phyloP scores from a whole-genome alignment of 768 basidiomycete species.

The Pholiota conissans region DNA sequence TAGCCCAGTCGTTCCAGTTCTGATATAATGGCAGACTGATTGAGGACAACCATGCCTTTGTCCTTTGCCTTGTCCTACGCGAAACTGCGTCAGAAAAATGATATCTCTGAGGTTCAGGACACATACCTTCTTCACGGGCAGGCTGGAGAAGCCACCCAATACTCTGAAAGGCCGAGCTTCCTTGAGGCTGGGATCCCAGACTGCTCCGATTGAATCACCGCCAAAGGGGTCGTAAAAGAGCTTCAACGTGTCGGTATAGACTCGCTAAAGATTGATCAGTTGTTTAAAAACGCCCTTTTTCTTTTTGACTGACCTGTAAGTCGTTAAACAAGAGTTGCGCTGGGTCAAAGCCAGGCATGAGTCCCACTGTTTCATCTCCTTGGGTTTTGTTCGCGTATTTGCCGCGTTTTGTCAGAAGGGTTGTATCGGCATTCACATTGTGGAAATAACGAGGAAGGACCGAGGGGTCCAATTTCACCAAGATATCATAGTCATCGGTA shows the following conservation, averaged over 20 bases:
- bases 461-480: constrained; percentile 70
- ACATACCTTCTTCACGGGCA: constrained; percentile 49
- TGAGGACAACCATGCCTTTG: constrained; percentile 64
- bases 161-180: constrained; percentile 73
- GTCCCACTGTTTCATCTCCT: constrained; percentile 24
- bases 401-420: constrained; percentile 41
- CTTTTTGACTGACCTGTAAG: constrained; percentile 73
- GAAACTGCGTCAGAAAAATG: not conserved
- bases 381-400: constrained; percentile 46
- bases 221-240: constrained; percentile 87
- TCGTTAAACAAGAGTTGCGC: constrained; percentile 65
- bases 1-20: constrained; percentile 80
- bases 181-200: constrained; percentile 81
- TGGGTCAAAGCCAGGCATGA: constrained; percentile 81
- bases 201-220: constrained; percentile 73
- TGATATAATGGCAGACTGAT: constrained; percentile 61
- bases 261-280: too few species aligned
- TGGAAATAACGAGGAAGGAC: constrained; percentile 76
- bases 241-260: constrained; percentile 75
- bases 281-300: too few species aligned
- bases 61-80: constrained; percentile 47
- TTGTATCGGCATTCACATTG: constrained; percentile 53
- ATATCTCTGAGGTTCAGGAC: not conserved
- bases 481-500: constrained; percentile 79
- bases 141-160: constrained; percentile 76